Percentiles rank a stretch among this genome's conserved stretches.
These are phyloP conservation scores for Argentina anserina DNA, from an alignment of 306 rosid species.

Conservation along the genomic window DNA sequence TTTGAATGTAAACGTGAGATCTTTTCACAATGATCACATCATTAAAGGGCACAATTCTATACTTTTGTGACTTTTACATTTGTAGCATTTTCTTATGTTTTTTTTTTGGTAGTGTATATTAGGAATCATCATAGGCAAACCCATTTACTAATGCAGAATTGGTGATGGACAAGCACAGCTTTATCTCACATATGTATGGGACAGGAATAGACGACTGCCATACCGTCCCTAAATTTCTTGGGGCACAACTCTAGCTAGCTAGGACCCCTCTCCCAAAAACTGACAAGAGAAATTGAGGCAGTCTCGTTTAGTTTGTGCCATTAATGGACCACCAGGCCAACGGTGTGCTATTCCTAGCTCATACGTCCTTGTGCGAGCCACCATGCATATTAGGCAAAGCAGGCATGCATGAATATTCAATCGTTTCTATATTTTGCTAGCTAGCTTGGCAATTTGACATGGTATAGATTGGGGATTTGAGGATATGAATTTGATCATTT, in stretches of 20 bases:
- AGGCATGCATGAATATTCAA: not conserved
- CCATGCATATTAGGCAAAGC: not conserved
- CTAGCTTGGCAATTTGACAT: not conserved
- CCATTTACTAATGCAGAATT: not conserved
- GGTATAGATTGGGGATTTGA: no score
- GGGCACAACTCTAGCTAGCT: not conserved
- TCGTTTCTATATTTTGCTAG: not conserved
- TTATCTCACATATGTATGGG: not conserved
- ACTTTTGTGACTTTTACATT: no score
- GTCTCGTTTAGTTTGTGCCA: not conserved
- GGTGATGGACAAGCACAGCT: not conserved
- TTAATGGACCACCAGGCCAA: not conserved
- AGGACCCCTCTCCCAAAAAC: not conserved
- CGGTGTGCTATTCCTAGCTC: not conserved
- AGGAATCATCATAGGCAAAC: no score
- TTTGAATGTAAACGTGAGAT: no score
- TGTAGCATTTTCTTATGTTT: no score
- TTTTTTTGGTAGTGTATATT: no score
- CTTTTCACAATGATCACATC: no score
- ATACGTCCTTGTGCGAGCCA: not conserved
- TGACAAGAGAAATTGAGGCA: constrained; percentile 8
- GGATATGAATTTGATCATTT: not conserved
- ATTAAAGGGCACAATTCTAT: no score
- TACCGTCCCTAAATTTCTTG: not conserved
- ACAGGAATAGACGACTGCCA: not conserved